phyloP scores from a whole-genome alignment of 805 yeast genomes.

The Jamesozyma jinghongensis region DNA sequence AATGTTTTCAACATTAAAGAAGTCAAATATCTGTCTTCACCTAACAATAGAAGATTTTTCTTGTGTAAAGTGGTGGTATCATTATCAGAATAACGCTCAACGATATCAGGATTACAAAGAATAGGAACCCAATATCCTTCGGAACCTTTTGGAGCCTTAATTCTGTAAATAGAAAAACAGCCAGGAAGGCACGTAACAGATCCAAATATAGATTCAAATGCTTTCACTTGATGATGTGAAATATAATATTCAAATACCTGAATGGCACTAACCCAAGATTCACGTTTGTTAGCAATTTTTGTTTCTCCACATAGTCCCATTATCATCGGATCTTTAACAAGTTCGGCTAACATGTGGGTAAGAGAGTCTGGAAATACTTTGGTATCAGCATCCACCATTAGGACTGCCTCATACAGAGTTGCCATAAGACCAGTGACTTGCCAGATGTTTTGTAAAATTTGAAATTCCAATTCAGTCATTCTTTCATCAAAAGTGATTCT shows the following conservation, averaged over 20 bases:
- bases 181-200: slow-evolving; percentile 95
- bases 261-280: slow-evolving; percentile 84
- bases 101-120: slow-evolving; percentile 85
- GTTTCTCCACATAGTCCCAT: slow-evolving; percentile 97
- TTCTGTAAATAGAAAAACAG: slow-evolving; percentile 86
- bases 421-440: slow-evolving; percentile 78
- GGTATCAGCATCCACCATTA: slow-evolving; percentile 96
- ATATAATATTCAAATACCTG: slow-evolving; percentile 91
- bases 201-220: slow-evolving; percentile 88
- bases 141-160: slow-evolving; percentile 77
- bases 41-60: slow-evolving; percentile 74
- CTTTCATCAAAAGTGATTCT: slow-evolving; percentile 85
- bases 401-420: slow-evolving; percentile 65
- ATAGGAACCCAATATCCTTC: slow-evolving; percentile 89
- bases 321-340: slow-evolving; percentile 75
- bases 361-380: slow-evolving; percentile 77
- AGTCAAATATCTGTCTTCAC: slow-evolving; percentile 82
- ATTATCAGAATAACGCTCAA: slow-evolving; percentile 83
- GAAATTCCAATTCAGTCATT: slow-evolving; percentile 85
- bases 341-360: slow-evolving; percentile 83
- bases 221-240: slow-evolving; percentile 90
- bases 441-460: slow-evolving; percentile 67
- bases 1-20: slow-evolving; percentile 82
- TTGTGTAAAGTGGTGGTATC: slow-evolving; percentile 75
- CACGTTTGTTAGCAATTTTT: slow-evolving; percentile 72